These are phyloP conservation scores for Trichosporon sp. DNA, from an alignment of 1,284 basidiomycete genomes.

Conservation along the genomic window DNA sequence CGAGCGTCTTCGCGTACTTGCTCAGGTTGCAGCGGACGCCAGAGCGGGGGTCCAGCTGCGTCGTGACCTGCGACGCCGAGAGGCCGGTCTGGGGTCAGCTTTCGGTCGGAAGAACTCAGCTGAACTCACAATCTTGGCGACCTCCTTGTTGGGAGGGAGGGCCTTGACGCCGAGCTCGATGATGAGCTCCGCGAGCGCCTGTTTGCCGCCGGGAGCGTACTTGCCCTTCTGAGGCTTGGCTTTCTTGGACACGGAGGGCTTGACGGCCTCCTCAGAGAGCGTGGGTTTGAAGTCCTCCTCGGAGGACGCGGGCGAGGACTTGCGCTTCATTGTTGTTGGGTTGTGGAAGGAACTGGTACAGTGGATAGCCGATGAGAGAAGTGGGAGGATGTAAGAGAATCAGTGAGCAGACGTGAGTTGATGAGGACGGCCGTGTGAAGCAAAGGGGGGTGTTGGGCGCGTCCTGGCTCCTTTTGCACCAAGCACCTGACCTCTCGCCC, in stretches of 20 bases:
- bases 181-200: neutral
- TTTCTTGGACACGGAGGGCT: neutral
- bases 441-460: neutral
- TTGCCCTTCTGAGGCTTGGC: neutral
- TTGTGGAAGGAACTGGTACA: neutral
- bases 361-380: neutral
- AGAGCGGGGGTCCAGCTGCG: neutral
- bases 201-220: neutral
- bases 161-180: conserved; percentile 1
- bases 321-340: neutral
- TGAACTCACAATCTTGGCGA: neutral
- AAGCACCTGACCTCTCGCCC: neutral
- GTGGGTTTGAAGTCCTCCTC: neutral
- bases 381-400: neutral
- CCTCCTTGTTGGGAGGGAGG: neutral
- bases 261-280: neutral
- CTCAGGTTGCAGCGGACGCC: neutral
- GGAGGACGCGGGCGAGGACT: neutral
- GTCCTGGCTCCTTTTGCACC: neutral
- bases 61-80: neutral
- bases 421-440: neutral
- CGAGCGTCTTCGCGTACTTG: neutral
- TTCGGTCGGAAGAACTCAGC: neutral
- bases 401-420: neutral
- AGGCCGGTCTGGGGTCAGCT: neutral